Evolutionary conservation across 176 grass and related monocot species (phyloP).

Genomic region (Raddia guianensis): DNA sequence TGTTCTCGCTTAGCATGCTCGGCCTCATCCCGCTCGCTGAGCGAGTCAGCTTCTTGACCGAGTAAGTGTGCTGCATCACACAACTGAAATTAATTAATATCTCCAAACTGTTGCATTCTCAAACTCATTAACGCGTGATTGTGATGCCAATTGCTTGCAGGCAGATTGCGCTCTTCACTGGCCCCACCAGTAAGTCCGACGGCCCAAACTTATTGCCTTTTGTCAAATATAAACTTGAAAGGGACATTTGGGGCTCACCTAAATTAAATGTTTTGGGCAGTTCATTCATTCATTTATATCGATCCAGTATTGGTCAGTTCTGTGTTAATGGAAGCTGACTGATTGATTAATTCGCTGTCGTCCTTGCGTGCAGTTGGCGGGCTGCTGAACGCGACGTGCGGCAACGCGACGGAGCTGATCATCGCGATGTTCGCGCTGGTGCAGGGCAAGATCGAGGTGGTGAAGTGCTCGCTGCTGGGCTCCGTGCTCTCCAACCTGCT

Average conservation of each 20-base stretch:
- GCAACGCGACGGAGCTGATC: slow-evolving; percentile 93
- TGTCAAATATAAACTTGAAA: no score
- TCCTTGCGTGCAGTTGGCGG: slow-evolving; percentile 62
- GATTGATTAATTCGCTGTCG: no score
- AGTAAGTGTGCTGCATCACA: slow-evolving; percentile 49
- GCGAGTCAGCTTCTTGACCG: slow-evolving; percentile 96
- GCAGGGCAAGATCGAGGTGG: slow-evolving; percentile 76
- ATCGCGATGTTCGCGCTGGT: slow-evolving; percentile 84
- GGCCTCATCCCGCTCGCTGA: slow-evolving; percentile 88
- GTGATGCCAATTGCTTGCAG: slow-evolving; percentile 37
- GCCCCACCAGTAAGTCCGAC: slow-evolving; percentile 69
- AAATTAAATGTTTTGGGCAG: no score
- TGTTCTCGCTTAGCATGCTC: slow-evolving; percentile 73
- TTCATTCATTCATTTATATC: no score
- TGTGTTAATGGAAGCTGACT: no score
- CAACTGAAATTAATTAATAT: neutral
- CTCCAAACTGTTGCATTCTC: neutral
- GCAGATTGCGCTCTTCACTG: slow-evolving; percentile 81
- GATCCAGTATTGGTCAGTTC: no score
- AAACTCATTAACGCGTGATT: neutral
- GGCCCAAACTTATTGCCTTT: neutral
- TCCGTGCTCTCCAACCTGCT: slow-evolving; percentile 94
- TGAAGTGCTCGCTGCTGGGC: slow-evolving; percentile 89
- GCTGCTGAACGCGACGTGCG: slow-evolving; percentile 95
- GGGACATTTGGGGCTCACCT: no score